These are phyloP conservation scores for Trypanosoma avium DNA, from an alignment of 208 protist species.

Conservation along the genomic window DNA sequence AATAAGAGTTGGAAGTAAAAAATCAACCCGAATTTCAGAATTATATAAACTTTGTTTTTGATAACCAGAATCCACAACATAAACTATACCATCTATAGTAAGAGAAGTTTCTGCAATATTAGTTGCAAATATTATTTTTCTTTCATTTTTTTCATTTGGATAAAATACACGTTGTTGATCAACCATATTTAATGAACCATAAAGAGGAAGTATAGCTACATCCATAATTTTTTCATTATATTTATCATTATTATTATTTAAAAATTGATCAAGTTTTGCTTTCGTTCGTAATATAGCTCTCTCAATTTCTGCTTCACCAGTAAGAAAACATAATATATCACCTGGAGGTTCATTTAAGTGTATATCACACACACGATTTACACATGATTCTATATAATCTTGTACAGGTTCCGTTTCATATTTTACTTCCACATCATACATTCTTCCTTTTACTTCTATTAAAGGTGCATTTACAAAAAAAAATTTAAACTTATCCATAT, in stretches of 20 bases:
- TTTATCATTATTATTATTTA: constrained; percentile 4
- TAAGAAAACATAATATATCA: constrained; percentile 90
- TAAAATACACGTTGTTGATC: constrained; percentile 85
- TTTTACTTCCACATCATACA: constrained; percentile 85
- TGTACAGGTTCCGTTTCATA: constrained; percentile 82
- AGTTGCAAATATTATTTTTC: constrained; percentile 97
- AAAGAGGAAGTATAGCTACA: constrained; percentile 75
- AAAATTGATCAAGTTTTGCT: constrained; percentile 15
- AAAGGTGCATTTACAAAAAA: constrained; percentile 97
- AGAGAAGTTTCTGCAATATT: constrained; percentile 99
- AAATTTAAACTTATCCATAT: constrained; percentile 95
- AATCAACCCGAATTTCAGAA: constrained; percentile 94
- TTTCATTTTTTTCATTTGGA: constrained; percentile 27
- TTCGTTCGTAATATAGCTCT: constrained; percentile 40
- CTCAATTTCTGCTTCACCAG: constrained; percentile 89
- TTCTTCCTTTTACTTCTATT: constrained; percentile 96
- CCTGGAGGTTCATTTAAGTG: constrained; percentile 69
- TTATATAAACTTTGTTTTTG: constrained; percentile 98
- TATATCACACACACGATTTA: constrained; percentile 65
- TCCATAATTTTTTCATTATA: constrained; percentile 21
- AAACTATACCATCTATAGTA: constrained; percentile 99
- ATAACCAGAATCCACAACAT: constrained; percentile 99
- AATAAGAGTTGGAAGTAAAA: constrained; percentile 97
- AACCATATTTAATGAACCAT: constrained; percentile 65
- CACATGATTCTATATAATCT: constrained; percentile 93